Evolutionary conservation across 495 filamentous ascomycete genomes (phyloP).

Genomic region (Apodospora peruviana): DNA sequence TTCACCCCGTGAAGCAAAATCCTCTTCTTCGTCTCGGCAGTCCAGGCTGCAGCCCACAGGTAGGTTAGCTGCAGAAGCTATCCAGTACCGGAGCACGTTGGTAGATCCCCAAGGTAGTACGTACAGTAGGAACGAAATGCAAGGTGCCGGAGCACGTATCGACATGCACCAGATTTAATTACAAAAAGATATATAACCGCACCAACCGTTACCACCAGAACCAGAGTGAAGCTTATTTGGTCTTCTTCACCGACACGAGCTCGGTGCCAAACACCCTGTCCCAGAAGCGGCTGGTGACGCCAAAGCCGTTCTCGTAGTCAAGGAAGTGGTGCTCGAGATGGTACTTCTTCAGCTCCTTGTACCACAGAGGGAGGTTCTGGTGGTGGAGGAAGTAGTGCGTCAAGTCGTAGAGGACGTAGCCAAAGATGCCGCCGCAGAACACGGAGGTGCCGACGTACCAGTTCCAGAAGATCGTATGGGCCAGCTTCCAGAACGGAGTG

Average conservation of each 20-base stretch:
- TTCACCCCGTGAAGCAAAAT: no score
- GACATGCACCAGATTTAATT: no score
- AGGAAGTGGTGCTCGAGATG: constrained; percentile 96
- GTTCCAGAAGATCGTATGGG: constrained; percentile 76
- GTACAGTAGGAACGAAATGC: no score
- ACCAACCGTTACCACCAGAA: no score
- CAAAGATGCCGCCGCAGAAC: constrained; percentile 88
- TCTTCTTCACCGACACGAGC: constrained; percentile 53
- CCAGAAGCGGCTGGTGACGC: constrained; percentile 98
- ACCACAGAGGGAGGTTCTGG: constrained; percentile 82
- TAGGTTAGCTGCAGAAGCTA: no score
- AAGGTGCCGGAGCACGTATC: no score
- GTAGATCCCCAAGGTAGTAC: no score
- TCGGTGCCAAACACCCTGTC: constrained; percentile 88
- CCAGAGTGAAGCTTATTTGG: constrained; percentile 35
- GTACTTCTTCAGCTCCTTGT: constrained; percentile 87
- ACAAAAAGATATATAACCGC: no score
- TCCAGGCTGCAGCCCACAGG: no score
- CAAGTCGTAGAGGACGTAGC: constrained; percentile 93
- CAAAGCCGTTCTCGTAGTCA: constrained; percentile 96
- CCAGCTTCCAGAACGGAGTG: constrained; percentile 87
- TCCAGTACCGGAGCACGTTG: no score
- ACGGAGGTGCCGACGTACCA: constrained; percentile 73
- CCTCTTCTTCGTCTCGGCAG: no score
- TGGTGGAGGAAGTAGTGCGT: constrained; percentile 99